Conservation (phyloP, 768 basidiomycete species). For the Serpula lacrymans region DNA sequence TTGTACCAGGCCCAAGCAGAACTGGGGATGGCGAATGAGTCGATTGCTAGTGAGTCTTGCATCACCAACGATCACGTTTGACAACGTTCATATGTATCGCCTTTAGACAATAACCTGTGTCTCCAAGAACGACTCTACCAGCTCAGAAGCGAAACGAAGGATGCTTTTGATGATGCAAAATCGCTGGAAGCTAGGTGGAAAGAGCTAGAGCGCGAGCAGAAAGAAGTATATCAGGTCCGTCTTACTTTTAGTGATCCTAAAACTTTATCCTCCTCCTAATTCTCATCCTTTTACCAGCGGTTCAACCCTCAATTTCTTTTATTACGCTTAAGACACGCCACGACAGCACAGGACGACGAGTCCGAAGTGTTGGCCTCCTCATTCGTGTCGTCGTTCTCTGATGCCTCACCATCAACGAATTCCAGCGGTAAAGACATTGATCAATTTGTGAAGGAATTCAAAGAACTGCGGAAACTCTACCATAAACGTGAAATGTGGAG, state of each 20-base stretch:
- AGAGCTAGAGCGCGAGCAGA: conserved; percentile 85
- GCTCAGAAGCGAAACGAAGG: conserved; percentile 78
- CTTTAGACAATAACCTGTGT: conserved; percentile 67
- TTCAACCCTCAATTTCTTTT: conserved; percentile 85
- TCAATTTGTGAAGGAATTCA: conserved; percentile 85
- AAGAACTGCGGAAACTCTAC: conserved; percentile 82
- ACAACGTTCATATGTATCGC: conserved; percentile 5
- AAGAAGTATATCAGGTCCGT: conserved; percentile 80
- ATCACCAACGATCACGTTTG: conserved; percentile 4
- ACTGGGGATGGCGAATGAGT: conserved; percentile 80
- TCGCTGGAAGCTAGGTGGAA: conserved; percentile 78
- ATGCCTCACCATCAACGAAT: conserved; percentile 11
- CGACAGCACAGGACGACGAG: conserved; percentile 84
- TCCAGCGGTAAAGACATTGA: conserved; percentile 62
- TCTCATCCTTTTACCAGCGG: conserved; percentile 46
- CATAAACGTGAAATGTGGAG: conserved; percentile 92
- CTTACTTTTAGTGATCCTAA: background rate
- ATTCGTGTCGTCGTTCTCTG: conserved; percentile 48
- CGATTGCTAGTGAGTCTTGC: conserved; percentile 69
- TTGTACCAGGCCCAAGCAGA: conserved; percentile 75
- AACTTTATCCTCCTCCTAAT: conserved; percentile 2
- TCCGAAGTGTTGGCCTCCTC: conserved; percentile 83
- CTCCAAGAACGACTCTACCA: conserved; percentile 74
- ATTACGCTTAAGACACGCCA: conserved; percentile 82
- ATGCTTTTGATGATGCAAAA: conserved; percentile 86